Base-by-base conservation (phyloP, 1,284 basidiomycete genomes). In the Bjerkandera adusta region DNA sequence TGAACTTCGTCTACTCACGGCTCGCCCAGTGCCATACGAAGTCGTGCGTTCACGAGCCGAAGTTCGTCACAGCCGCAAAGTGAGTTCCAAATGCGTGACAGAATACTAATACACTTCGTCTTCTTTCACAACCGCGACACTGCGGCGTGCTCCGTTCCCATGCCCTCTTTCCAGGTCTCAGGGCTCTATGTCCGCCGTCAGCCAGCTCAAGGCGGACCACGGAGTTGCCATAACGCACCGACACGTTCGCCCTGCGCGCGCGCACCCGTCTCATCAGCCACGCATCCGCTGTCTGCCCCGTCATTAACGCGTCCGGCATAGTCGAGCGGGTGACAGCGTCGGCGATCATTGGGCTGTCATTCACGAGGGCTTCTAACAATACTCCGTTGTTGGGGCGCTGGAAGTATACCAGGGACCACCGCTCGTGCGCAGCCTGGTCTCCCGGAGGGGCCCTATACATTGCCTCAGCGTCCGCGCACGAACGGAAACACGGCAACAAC, bases 351-450 rank as follows among this genome's bases (percentile, higher is more conserved):
- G 53, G 20, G 45, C 63, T 65, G 40, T 62, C 42, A 12, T 58
- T 52, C 6, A 48, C 29, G 4, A 67, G 55, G 0, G 63, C 53
- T 39, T 55, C 43, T 34, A 65, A 43, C 0, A 51, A n/a, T 8
- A 63, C 59, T 0, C 55, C 55, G 49, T 66, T 50, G 34, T 64
- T 63, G 1, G 70, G 70, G 5, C 70, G 57, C 2, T 61, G 61
- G 56, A 72, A 71, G 59, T 61, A 70, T 4, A 71, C 69, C 3
- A 72, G 57, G 7, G 66, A 68, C 60, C 65, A 67, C 30, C 69
- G 64, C 18, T 60, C 62, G 33, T 57, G 55, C 10, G 55, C 47
- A 8, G 59, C 58, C 55, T 72, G 70, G 15, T 58, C 61, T 20
- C 57, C 41, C 35, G 68, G 54, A 38, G 66, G 53, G 36, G 66